These are phyloP conservation scores for Darksidea phi DNA, from an alignment of 495 filamentous ascomycete species.

Conservation along the genomic window DNA sequence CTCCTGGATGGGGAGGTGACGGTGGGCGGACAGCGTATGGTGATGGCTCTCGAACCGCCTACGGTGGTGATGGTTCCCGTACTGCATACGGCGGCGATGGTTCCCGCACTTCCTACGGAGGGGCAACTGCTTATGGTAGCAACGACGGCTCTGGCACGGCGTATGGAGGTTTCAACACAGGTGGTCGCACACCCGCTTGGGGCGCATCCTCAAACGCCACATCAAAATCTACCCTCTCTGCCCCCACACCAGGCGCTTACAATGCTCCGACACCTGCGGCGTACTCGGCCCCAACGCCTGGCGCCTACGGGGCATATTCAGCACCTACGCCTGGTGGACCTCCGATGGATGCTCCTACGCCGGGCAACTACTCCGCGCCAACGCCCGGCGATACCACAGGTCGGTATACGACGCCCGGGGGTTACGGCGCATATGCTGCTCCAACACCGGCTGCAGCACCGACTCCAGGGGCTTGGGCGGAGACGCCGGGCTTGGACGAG, in stretches of 20 bases:
- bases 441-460: conserved; percentile 62
- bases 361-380: conserved; percentile 46
- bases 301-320: conserved; percentile 33
- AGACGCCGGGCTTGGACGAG: conserved; percentile 55
- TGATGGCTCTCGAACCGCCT: conserved; percentile 38
- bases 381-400: conserved; percentile 58
- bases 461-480: conserved; percentile 61
- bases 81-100: conserved; percentile 57
- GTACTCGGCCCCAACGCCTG: conserved; percentile 46
- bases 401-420: conserved; percentile 58
- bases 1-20: conserved; percentile 51
- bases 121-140: conserved; percentile 44
- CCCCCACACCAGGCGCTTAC: conserved; percentile 76
- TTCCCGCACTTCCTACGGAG: conserved; percentile 71
- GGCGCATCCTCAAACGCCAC: conserved; percentile 36
- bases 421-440: conserved; percentile 41
- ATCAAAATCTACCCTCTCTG: conserved; percentile 49
- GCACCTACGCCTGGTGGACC: conserved; percentile 43
- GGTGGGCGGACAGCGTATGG: conserved; percentile 74
- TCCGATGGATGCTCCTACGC: conserved; percentile 35
- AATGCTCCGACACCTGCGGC: conserved; percentile 59
- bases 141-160: conserved; percentile 51
- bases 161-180: conserved; percentile 69
- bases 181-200: conserved; percentile 30
- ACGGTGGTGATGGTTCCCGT: conserved; percentile 35